Percentiles rank a stretch among this genome's conserved stretches.
These are phyloP conservation scores for Orbilia ellipsospora DNA, from an alignment of 2,329 filamentous ascomycete genomes.

Conservation along the genomic window DNA sequence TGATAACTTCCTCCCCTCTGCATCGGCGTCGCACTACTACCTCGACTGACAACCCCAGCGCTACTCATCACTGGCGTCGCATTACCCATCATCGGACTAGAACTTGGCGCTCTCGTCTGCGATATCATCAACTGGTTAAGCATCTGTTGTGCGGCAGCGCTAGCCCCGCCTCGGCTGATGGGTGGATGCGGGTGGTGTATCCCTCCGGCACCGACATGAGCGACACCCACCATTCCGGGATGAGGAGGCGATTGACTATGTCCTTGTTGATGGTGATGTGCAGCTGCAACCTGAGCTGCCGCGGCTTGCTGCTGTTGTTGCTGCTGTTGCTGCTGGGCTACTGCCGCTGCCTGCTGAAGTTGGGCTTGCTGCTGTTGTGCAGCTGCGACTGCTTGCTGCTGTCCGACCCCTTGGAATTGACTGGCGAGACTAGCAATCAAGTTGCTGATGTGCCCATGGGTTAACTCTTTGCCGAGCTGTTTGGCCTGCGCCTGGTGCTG, in stretches of 20 bases:
- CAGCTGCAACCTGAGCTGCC: conserved; percentile 13
- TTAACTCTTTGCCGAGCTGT: conserved; percentile 37
- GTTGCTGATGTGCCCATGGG: conserved; percentile 47
- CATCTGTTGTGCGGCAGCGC: conserved; percentile 47
- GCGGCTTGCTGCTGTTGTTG: conserved; percentile 23
- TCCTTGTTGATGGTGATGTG: conserved; percentile 40
- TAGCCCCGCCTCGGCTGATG: conserved; percentile 34
- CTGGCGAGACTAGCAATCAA: conserved; percentile 36
- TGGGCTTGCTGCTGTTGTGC: conserved; percentile 30
- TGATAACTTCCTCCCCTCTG: conserved; percentile 51
- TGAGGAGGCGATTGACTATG: conserved; percentile 34
- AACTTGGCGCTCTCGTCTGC: conserved; percentile 50
- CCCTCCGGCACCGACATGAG: conserved; percentile 47
- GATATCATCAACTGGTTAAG: conserved; percentile 52
- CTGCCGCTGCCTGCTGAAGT: conserved; percentile 10
- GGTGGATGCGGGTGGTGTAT: conserved; percentile 50
- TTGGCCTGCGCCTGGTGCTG: conserved; percentile 54
- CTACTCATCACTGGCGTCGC: conserved; percentile 45
- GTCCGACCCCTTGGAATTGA: conserved; percentile 28
- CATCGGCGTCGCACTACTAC: conserved; percentile 54
- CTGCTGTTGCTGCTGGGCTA: conserved; percentile 5
- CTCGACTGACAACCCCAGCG: conserved; percentile 30
- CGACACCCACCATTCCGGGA: conserved; percentile 28
- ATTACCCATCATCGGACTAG: conserved; percentile 53
- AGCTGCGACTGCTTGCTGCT: conserved; percentile 29